Base-by-base conservation (phyloP, 306 rosid species). In the Begonia masoniana region DNA sequence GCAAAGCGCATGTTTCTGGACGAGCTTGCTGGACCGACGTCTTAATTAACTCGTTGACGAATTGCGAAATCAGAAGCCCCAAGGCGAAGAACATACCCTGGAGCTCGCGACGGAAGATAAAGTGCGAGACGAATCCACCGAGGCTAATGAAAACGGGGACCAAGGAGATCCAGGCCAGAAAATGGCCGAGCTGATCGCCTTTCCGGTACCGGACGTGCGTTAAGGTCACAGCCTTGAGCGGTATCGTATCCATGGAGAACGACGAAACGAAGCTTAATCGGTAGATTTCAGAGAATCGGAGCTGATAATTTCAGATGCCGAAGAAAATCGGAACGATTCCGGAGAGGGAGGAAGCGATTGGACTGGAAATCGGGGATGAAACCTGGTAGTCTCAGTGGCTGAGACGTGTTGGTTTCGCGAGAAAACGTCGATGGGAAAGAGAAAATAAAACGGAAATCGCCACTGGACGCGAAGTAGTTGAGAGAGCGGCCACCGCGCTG, bases 81-180 rank as follows among this genome's bases (percentile, higher is more conserved):
- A 77, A 2, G 12, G 74, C 76, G 73, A 91, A 86, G 96, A 79
- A 86, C 58, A 91, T 77, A 9, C 82, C 86, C 45, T 91, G 99
- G 15, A 85, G 78, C 60, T 91, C 99, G 5, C 99, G 94, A 10
- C 99, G 99, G 74, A 91, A 91, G 70, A 91, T 58, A 70, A 86
- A 81, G 73, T 91, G 99, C 15, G 92, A 77, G 43, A 83, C 7
- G 65, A 91, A 86, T 12, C 94, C 99, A 15, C 94, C 88, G 19
- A 91, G 63, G 70, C 73, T 73, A 59, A 91, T 83, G 84, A 91
- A 91, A 17, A 86, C 92, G 0, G 99, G 96, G 48, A 91, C 68
- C 2, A 91, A 73, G 4, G 99, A 86, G 0, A 91, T 55, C 99
- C 99, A 91, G 0, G 99, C 99, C 3, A 91, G 67, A 55, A 91